Base-by-base conservation (phyloP, 352 stramenopile genomes). In the Phytophthora rubi region DNA sequence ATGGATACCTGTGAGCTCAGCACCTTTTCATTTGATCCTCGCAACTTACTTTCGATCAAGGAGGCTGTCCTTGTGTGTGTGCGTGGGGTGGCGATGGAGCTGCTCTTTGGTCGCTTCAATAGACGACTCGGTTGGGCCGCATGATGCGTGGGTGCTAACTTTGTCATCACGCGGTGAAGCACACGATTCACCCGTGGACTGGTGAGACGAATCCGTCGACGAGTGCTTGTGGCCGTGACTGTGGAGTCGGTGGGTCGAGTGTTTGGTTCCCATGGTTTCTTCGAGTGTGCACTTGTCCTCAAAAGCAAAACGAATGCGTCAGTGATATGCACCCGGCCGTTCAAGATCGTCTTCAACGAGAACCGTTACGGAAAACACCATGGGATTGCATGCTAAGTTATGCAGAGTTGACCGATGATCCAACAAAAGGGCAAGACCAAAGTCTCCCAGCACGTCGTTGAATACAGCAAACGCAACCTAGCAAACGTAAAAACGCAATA, bases 361-460 rank as follows among this genome's bases (percentile, higher is more conserved):
- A 57, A 42, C 52, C 28, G 52, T 57, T 57, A 52, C 33, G 18
- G 21, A 47, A 42, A 15, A 42, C 28, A 30, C 28, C 28, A 30
- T 30, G 28, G 28, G 28, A 30, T 7, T 30, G 28, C 28, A 30
- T 30, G 4, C 23, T 26, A 26, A 26, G 23, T 26, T 26, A 26
- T 26, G 23, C 23, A 94, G 64, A 9, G 68, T 79, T 53, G 70
- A 77, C 12, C 83, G 73, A 53, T 92, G 81, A 0, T 75, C 53
- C 0, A 59, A 57, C 1, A 72, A 78, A 8, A 93, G 63, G 4
- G 59, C 62, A 15, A 95, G 63, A 2, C 87, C 87, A 54, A 90
- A 93, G 47, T 93, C 87, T 21, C 69, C 59, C 2, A 95, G 68
- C 6, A 92, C 87, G 33, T 95, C 85, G 9, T 93, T 83, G 21